Conservation (phyloP, 1,284 basidiomycete genomes). For the Earliella scabrosa region DNA sequence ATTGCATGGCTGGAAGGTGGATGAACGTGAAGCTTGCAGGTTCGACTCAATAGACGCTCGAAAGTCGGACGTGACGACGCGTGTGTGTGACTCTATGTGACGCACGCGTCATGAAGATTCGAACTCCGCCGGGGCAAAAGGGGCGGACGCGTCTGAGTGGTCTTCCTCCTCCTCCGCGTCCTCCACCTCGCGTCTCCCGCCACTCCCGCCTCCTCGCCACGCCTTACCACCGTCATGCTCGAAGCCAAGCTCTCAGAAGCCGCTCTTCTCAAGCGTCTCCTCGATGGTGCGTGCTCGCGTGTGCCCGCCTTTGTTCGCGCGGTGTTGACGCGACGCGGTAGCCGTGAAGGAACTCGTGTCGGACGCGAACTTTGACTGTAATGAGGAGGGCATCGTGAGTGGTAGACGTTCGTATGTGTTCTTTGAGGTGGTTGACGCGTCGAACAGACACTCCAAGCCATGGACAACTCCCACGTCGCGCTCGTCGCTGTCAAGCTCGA, state of each 20-base stretch:
- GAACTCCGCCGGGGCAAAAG: conserved; percentile 2
- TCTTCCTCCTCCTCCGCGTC: background rate
- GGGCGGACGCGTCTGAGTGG: background rate
- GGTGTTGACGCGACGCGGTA: conserved; percentile 36
- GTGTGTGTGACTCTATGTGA: conserved; percentile 1
- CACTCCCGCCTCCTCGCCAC: background rate
- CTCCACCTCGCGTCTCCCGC: background rate
- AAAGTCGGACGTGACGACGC: conserved; percentile 3
- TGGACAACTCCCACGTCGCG: conserved; percentile 99
- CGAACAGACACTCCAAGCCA: conserved; percentile 85
- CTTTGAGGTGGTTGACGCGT: background rate
- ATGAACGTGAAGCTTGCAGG: no score
- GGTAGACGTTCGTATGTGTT: background rate
- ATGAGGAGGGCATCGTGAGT: conserved; percentile 91
- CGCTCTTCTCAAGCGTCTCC: conserved; percentile 82
- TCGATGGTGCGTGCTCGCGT: conserved; percentile 69
- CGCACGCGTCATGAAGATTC: conserved; percentile 5
- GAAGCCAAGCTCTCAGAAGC: conserved; percentile 90
- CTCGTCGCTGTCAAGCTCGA: conserved; percentile 87
- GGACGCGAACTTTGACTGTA: conserved; percentile 98
- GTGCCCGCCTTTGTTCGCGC: background rate
- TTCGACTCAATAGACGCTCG: no score
- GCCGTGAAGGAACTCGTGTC: conserved; percentile 98
- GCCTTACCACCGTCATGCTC: conserved; percentile 62
- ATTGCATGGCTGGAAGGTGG: no score